These are phyloP conservation scores for Candida neerlandica DNA, from an alignment of 1,139 yeast genomes.

Conservation along the genomic window DNA sequence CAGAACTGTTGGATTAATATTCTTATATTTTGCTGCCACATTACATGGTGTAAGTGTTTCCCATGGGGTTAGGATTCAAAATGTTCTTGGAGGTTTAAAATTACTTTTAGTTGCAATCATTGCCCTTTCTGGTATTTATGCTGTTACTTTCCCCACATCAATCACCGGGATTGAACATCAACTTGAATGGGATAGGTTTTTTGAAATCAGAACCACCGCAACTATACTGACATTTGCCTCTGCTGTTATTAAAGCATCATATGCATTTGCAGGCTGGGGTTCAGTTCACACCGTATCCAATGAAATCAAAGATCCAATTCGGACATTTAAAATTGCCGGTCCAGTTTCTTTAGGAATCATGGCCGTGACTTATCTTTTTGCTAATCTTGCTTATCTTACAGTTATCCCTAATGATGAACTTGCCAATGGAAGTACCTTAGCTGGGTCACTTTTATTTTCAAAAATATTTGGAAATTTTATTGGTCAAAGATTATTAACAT, in stretches of 20 bases:
- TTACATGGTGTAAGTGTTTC: constrained; percentile 58
- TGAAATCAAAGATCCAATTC: constrained; percentile 59
- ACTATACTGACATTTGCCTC: constrained; percentile 51
- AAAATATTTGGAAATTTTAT: constrained; percentile 53
- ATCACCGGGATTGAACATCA: constrained; percentile 45
- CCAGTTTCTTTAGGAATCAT: constrained; percentile 54
- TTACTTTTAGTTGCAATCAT: constrained; percentile 49
- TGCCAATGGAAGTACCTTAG: constrained; percentile 54
- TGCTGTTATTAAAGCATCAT: constrained; percentile 60
- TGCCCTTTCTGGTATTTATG: constrained; percentile 54
- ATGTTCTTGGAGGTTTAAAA: constrained; percentile 58
- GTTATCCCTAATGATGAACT: constrained; percentile 58
- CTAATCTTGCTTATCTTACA: constrained; percentile 58
- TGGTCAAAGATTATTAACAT: constrained; percentile 56
- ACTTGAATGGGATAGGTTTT: constrained; percentile 37
- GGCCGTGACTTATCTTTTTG: constrained; percentile 50
- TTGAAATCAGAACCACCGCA: constrained; percentile 28
- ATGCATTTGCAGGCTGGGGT: constrained; percentile 68
- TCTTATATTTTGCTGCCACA: constrained; percentile 44
- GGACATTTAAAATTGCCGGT: constrained; percentile 63
- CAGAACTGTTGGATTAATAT: constrained; percentile 46
- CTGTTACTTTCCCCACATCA: constrained; percentile 43
- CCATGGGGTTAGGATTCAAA: constrained; percentile 58
- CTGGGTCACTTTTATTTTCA: constrained; percentile 60
- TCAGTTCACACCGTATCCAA: constrained; percentile 63